Conservation (phyloP, 2,329 filamentous ascomycete genomes). For the Claviceps cyperi region DNA sequence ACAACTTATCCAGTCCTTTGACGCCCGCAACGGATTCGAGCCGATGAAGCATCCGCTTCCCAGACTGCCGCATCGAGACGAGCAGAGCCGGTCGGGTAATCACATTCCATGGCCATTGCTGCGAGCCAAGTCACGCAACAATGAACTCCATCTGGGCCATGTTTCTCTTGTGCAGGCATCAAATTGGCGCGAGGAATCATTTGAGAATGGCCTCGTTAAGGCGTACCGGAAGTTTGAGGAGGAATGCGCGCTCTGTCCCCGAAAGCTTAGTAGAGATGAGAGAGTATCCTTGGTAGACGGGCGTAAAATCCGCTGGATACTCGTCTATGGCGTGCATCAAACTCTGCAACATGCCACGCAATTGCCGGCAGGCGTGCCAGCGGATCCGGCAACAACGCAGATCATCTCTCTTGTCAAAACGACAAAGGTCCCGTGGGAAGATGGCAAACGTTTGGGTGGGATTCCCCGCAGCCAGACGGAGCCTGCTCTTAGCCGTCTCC, state of each 20-base stretch:
- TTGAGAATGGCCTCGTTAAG: slow-evolving; percentile 44
- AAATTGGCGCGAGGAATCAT: slow-evolving; percentile 26
- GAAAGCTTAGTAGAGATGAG: slow-evolving; percentile 39
- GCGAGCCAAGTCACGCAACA: slow-evolving; percentile 28
- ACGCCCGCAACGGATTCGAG: slow-evolving; percentile 42
- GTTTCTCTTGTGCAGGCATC: slow-evolving; percentile 37
- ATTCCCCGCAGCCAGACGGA: slow-evolving; percentile 17
- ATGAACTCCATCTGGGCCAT: slow-evolving; percentile 34
- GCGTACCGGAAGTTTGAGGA: slow-evolving; percentile 60
- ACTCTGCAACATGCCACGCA: slow-evolving; percentile 51
- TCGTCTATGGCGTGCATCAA: slow-evolving; percentile 61
- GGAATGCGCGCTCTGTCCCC: slow-evolving; percentile 32
- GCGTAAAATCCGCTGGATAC: slow-evolving; percentile 64
- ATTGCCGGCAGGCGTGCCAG: slow-evolving; percentile 45
- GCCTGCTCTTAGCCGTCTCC: slow-evolving; percentile 8
- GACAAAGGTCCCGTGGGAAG: slow-evolving; percentile 32
- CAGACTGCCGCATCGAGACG: slow-evolving; percentile 39
- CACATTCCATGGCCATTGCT: slow-evolving; percentile 27
- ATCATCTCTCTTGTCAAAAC: slow-evolving; percentile 30
- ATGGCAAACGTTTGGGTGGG: slow-evolving; percentile 14
- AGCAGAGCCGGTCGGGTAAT: slow-evolving; percentile 14
- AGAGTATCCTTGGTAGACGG: slow-evolving; percentile 45
- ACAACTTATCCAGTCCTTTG: slow-evolving; percentile 54
- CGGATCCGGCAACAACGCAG: slow-evolving; percentile 43
- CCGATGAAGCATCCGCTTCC: slow-evolving; percentile 53